Conservation (phyloP, 345 rosid genomes). For the Lepidium africanum region DNA sequence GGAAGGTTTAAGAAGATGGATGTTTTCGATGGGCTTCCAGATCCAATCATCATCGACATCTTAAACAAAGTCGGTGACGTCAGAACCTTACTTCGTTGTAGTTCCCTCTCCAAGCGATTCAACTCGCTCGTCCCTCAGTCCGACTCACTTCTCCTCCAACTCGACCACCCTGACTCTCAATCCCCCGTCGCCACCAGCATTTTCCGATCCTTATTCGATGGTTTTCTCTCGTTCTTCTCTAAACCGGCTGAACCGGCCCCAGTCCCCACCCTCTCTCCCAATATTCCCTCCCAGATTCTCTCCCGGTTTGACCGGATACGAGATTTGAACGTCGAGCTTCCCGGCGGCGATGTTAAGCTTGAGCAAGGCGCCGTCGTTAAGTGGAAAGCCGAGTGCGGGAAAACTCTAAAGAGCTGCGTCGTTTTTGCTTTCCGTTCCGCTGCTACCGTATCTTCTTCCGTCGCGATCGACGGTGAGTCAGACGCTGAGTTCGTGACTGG, state of each 20-base stretch:
- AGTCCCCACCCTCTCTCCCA: neutral
- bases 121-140: constrained; percentile 23
- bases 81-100: constrained; percentile 23
- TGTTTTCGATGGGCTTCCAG: constrained; percentile 25
- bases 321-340: constrained; percentile 10
- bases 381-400: constrained; percentile 24
- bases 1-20: constrained; percentile 2
- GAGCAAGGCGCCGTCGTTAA: constrained; percentile 17
- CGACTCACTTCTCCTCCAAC: constrained; percentile 22
- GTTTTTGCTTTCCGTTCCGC: constrained; percentile 24
- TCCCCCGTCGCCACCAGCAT: neutral
- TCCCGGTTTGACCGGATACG: constrained; percentile 6
- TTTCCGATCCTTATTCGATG: constrained; percentile 10
- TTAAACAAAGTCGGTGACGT: constrained; percentile 30
- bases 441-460: neutral
- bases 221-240: constrained; percentile 9
- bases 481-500: constrained; percentile 24
- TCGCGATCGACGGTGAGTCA: neutral
- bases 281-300: constrained; percentile 17
- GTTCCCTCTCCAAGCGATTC: constrained; percentile 20
- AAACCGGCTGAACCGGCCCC: constrained; percentile 15
- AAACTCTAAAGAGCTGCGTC: constrained; percentile 13
- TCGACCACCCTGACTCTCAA: neutral
- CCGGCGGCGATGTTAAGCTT: neutral
- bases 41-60: constrained; percentile 19